Evolutionary conservation across 1,284 basidiomycete species (phyloP), one percentile per base, ranked within the genome.

Genomic region (Sanghuangporus baumii): DNA sequence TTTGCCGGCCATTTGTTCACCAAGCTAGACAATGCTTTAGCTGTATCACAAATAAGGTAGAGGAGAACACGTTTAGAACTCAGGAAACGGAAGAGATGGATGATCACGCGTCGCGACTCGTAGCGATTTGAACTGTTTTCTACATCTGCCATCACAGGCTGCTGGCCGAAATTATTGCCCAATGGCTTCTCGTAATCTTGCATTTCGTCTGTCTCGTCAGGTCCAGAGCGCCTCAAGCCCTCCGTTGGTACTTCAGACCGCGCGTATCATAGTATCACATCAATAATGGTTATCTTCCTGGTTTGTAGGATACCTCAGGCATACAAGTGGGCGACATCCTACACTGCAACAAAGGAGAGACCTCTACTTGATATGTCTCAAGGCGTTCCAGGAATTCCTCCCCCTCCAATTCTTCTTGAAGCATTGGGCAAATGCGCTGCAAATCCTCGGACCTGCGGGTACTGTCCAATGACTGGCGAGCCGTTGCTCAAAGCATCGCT

Each of bases 361-460:
- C 86, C 85, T 0, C 74, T 93, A 0, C 78, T 93, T 6, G 87
- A 92, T 71, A 86, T 94, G 77, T 87, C 88, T 0, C 91, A 93
- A 72, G 89, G 89, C 31, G 85, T 87, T 0, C 92, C 91, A 0
- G 86, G 87, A 2, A 77, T 76, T 0, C 83, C 86, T 0, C 91
- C 92, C 0, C 82, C 86, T 1, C 67, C 74, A 1, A 52, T 69
- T 0, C 76, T 94, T 11, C 79, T 86, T 38, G 71, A 78, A 0
- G 81, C 82, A 0, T 73, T 93, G 1, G 78, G 76, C 0, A 69
- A 70, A 5, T 76, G 79, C 0, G 76, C 85, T 0, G 74, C 77
- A 0, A 79, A 81, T 47, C 79, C 79, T 0, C 70, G 59, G 67
- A 85, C 68, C 56, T 82, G 79, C 62, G 82, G 84, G 6, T 96